A percentile compares a stretch with the other conserved stretches of the same genome.
These are phyloP conservation scores for Clarireedia paspali DNA, from an alignment of 2,329 filamentous ascomycete genomes.

Conservation along the genomic window DNA sequence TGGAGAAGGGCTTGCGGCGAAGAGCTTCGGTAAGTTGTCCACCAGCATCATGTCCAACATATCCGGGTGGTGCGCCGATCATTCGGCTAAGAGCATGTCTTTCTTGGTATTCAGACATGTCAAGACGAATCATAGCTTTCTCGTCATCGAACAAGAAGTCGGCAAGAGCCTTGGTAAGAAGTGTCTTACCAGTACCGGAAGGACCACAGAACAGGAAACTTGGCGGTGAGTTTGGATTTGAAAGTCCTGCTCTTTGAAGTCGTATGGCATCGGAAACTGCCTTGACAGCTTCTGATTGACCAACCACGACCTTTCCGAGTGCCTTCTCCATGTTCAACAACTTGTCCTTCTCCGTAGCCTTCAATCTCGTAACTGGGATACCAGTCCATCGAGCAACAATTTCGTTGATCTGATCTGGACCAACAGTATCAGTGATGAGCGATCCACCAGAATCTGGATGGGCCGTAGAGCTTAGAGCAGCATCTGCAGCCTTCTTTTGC, in stretches of 20 bases:
- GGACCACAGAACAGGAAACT: slow-evolving; percentile 99
- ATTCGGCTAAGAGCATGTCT: slow-evolving; percentile 90
- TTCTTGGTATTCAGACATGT: slow-evolving; percentile 99
- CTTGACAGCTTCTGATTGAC: slow-evolving; percentile 86
- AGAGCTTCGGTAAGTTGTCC: slow-evolving; percentile 94
- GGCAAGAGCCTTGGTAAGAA: slow-evolving; percentile 92
- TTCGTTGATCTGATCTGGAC: slow-evolving; percentile 97
- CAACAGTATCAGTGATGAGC: slow-evolving; percentile 87
- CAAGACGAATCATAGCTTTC: slow-evolving; percentile 97
- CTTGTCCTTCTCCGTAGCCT: slow-evolving; percentile 96
- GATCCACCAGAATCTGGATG: slow-evolving; percentile 55
- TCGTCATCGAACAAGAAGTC: slow-evolving; percentile 97
- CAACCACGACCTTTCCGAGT: slow-evolving; percentile 77
- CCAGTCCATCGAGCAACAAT: slow-evolving; percentile 98
- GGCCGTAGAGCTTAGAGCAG: slow-evolving; percentile 47
- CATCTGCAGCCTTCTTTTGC: slow-evolving; percentile 73
- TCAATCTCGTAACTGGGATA: slow-evolving; percentile 89
- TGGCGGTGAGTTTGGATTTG: slow-evolving; percentile 92
- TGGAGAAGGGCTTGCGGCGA: slow-evolving; percentile 92
- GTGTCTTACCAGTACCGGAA: slow-evolving; percentile 94
- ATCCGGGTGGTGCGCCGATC: slow-evolving; percentile 95
- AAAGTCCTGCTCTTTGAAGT: slow-evolving; percentile 85
- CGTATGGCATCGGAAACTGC: slow-evolving; percentile 95
- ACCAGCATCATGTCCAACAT: slow-evolving; percentile 92
- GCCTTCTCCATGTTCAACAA: slow-evolving; percentile 93